Evolutionary conservation across 257 asterid species (phyloP).

Genomic region (Buddleja alternifolia): DNA sequence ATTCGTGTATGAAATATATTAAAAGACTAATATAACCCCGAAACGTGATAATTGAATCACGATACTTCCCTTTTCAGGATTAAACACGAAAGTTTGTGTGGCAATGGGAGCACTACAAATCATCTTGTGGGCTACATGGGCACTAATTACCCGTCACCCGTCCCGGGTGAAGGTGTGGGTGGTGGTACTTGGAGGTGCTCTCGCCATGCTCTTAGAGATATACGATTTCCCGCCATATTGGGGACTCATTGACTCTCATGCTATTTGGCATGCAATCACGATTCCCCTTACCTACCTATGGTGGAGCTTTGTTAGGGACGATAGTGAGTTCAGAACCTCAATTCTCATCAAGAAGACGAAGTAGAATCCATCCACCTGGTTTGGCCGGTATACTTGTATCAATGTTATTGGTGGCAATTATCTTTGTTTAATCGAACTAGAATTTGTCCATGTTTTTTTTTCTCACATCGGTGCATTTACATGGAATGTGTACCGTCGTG

Average conservation of each 20-base stretch:
- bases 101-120: constrained; percentile 49
- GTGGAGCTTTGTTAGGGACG: constrained; percentile 88
- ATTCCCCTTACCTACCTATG: constrained; percentile 72
- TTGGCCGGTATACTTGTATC: neutral
- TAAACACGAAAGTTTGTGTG: constrained; percentile 63
- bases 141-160: constrained; percentile 62
- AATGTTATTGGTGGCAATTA: neutral
- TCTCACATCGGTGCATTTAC: no score
- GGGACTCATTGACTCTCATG: constrained; percentile 76
- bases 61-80: constrained; percentile 45
- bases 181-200: constrained; percentile 58
- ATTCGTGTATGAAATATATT: no score
- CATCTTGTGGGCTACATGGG: constrained; percentile 78
- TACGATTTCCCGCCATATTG: constrained; percentile 77
- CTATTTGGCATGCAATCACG: constrained; percentile 75
- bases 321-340: constrained; percentile 68
- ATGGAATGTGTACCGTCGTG: no score
- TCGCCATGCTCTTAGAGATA: constrained; percentile 53
- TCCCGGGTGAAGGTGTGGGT: constrained; percentile 72
- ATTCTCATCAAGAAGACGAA: constrained; percentile 59
- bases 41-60: neutral
- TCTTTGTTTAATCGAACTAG: neutral
- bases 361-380: constrained; percentile 21
- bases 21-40: no score
- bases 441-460: neutral